Conservation (phyloP, 441 rosid species). For the Mallotus japonicus region DNA sequence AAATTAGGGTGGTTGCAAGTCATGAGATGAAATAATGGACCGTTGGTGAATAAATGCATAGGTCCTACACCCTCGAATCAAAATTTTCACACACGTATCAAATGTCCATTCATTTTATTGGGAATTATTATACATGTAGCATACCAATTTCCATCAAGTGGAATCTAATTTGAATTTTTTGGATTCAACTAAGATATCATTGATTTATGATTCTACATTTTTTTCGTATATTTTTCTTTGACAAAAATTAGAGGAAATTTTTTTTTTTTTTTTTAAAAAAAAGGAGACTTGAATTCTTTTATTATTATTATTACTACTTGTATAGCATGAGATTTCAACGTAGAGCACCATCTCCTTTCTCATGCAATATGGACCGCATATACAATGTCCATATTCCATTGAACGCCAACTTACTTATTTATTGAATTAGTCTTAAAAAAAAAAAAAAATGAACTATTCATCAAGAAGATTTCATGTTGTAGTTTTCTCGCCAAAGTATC, state of each 20-base stretch:
- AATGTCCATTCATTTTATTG: neutral
- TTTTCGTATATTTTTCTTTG: neutral
- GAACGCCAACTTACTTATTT: neutral
- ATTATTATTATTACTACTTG: neutral
- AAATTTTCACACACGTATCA: neutral
- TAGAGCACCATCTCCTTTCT: neutral
- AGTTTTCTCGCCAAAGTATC: neutral
- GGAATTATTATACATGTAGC: neutral
- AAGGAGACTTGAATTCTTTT: neutral
- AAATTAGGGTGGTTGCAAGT: neutral
- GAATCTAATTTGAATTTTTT: neutral
- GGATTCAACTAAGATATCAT: slow-evolving; percentile 17
- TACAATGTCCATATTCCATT: neutral
- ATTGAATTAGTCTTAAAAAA: too few relatives aligned
- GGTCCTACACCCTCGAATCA: neutral
- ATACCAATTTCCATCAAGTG: slow-evolving; percentile 3
- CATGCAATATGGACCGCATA: slow-evolving; percentile 7
- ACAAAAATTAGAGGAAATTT: too few relatives aligned
- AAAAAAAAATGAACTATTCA: too few relatives aligned
- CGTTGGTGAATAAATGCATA: neutral
- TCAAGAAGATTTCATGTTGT: too few relatives aligned
- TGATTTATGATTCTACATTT: neutral
- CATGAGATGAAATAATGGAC: neutral
- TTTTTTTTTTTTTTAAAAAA: neutral
- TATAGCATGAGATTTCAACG: neutral